A percentile compares a stretch with the other conserved stretches of the same genome.
phyloP scores from a whole-genome alignment of 257 asterid species.

The Oldenlandia corymbosa region DNA sequence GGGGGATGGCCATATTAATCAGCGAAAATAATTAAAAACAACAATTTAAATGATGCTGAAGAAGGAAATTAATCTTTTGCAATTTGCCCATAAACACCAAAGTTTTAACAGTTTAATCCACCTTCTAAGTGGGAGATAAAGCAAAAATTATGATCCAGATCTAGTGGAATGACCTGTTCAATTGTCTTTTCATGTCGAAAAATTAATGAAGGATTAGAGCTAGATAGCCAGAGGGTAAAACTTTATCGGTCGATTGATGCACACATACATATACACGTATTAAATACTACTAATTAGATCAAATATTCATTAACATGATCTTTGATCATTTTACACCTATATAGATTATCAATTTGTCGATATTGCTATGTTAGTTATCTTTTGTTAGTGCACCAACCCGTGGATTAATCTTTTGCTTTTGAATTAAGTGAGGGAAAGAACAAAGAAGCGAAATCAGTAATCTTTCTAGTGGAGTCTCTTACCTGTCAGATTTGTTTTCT shows the following conservation, averaged over 20 bases:
- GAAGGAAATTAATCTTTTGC: constrained; percentile 4
- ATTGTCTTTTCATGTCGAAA: constrained; percentile 19
- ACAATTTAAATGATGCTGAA: constrained; percentile 23
- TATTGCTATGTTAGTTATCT: constrained; percentile 10
- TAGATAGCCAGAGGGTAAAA: not conserved
- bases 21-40: constrained; percentile 13
- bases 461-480: no score
- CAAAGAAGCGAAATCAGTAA: not conserved
- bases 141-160: constrained; percentile 16
- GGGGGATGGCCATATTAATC: constrained; percentile 45
- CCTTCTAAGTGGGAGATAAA: constrained; percentile 22
- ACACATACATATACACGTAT: no score
- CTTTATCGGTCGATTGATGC: not conserved
- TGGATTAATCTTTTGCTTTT: no score
- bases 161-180: constrained; percentile 23
- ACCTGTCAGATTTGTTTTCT: no score
- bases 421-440: not conserved
- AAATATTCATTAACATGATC: no score
- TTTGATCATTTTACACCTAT: no score
- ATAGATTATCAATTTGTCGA: no score
- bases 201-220: not conserved
- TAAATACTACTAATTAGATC: no score
- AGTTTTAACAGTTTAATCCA: constrained; percentile 23
- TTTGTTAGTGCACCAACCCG: not conserved
- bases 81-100: no score